Evolutionary conservation across 148 eudicot species (phyloP).

Genomic region (Spergularia bocconei): DNA sequence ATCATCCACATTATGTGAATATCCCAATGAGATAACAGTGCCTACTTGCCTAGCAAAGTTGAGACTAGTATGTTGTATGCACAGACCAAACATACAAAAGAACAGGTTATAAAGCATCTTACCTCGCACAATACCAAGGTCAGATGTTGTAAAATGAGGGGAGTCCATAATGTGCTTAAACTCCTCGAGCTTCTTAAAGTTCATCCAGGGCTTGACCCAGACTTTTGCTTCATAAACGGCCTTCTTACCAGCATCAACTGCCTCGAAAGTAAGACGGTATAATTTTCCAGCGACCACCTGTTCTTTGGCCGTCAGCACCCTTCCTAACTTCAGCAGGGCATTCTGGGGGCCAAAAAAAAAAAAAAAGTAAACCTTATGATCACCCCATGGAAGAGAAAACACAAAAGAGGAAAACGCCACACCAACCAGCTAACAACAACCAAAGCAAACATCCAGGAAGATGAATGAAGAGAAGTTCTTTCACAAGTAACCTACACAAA

Average conservation of each 20-base stretch:
- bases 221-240: slow-evolving; percentile 66
- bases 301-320: slow-evolving; percentile 29
- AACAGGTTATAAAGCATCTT: slow-evolving; percentile 12
- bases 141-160: slow-evolving; percentile 34
- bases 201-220: slow-evolving; percentile 77
- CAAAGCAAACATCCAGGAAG: background rate
- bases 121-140: slow-evolving; percentile 38
- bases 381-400: too few relatives aligned
- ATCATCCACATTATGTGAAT: background rate
- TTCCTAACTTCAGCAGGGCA: slow-evolving; percentile 19
- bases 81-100: background rate
- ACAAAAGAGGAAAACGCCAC: background rate
- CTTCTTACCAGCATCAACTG: slow-evolving; percentile 48
- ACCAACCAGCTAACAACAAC: background rate
- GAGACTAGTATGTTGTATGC: background rate
- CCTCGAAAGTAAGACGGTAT: slow-evolving; percentile 54
- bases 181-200: slow-evolving; percentile 65
- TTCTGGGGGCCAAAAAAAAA: slow-evolving; percentile 14
- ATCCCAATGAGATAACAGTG: background rate
- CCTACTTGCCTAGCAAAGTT: background rate
- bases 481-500: background rate
- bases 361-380: background rate
- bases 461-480: background rate
- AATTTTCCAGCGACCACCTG: slow-evolving; percentile 55
- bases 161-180: slow-evolving; percentile 44